These are phyloP conservation scores for Nissolia schottii DNA, from an alignment of 306 rosid genomes.

Conservation along the genomic window DNA sequence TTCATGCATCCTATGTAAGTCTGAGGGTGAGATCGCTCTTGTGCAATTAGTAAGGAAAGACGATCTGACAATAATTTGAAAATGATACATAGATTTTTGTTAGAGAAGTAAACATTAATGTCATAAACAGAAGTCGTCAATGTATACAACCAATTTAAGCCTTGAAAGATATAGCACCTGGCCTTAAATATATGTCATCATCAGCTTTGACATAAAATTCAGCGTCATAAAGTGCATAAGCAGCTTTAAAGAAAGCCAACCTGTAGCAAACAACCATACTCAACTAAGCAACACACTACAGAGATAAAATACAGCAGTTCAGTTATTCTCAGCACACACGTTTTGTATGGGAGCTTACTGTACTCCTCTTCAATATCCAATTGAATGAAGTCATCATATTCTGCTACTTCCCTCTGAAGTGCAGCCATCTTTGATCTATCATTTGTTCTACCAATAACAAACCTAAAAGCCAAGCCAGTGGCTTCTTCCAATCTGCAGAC, in stretches of 20 bases:
- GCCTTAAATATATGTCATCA: slow-evolving; percentile 94
- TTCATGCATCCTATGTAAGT: slow-evolving; percentile 99
- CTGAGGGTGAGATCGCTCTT: slow-evolving; percentile 79
- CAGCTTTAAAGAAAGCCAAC: slow-evolving; percentile 95
- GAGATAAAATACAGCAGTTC: slow-evolving; percentile 5
- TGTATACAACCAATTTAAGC: not conserved
- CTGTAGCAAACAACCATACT: slow-evolving; percentile 42
- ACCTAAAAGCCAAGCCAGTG: slow-evolving; percentile 91
- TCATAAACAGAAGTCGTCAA: slow-evolving; percentile 8
- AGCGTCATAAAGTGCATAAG: slow-evolving; percentile 79
- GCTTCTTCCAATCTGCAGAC: slow-evolving; percentile 92
- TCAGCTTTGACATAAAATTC: slow-evolving; percentile 94
- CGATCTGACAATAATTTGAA: slow-evolving; percentile 61
- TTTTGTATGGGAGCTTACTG: slow-evolving; percentile 97
- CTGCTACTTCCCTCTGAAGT: slow-evolving; percentile 64
- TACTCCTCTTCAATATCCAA: slow-evolving; percentile 98
- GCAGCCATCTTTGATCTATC: slow-evolving; percentile 67
- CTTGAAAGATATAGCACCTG: slow-evolving; percentile 51
- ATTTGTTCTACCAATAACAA: slow-evolving; percentile 74
- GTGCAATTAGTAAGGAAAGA: slow-evolving; percentile 75
- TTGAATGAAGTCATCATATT: slow-evolving; percentile 77
- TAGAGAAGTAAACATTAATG: not conserved
- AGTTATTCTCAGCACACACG: slow-evolving; percentile 63
- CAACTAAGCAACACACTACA: slow-evolving; percentile 17
- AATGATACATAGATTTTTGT: slow-evolving; percentile 16